Evolutionary conservation across 805 yeast genomes (phyloP), one percentile per base, ranked within the genome.

Genomic region (Debaryomyces tyrocola): DNA sequence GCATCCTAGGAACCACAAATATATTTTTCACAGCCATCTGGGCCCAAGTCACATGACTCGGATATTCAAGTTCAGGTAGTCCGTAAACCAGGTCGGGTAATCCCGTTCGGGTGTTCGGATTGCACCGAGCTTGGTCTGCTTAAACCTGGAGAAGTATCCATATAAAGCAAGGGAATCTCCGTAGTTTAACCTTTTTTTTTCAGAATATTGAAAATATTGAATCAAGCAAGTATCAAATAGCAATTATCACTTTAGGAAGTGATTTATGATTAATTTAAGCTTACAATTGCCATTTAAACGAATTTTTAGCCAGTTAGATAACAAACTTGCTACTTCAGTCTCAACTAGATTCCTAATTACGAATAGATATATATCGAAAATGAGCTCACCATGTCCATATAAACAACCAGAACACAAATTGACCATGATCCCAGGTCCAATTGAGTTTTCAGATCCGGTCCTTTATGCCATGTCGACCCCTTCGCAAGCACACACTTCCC

Each of bases 401-500:
- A 68, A 72, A 51, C 77, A 73, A 57, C 64, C 72, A 20, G 66
- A 63, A 48, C 78, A 73, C 57, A 70, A 69, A 57, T 71, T 70
- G 66, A 74, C 75, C 56, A 72, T 88, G 73, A 85, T 88, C 55
- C 94, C 96, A 15, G 96, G 96, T 33, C 96, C 96, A 50, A 84
- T 89, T 60, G 89, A 85, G 67, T 83, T 92, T 68, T 83, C 90
- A 41, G 89, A 87, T 53, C 78, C 73, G 42, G 97, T 91, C 41
- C 80, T 87, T 57, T 69, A 72, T 31, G 95, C 96, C 36, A 84
- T 86, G 85, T 73, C 88, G 34, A 83, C 87, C 35, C 94, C 91
- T 33, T 83, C 96, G 3, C 82, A 87, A 58, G 84, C 96, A n/a
- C 97, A 91, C 68, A 88, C 96, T 35, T 82, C 91, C 9, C 90